Base-by-base conservation (phyloP, 257 asterid species). In the Eustoma russellianum region DNA sequence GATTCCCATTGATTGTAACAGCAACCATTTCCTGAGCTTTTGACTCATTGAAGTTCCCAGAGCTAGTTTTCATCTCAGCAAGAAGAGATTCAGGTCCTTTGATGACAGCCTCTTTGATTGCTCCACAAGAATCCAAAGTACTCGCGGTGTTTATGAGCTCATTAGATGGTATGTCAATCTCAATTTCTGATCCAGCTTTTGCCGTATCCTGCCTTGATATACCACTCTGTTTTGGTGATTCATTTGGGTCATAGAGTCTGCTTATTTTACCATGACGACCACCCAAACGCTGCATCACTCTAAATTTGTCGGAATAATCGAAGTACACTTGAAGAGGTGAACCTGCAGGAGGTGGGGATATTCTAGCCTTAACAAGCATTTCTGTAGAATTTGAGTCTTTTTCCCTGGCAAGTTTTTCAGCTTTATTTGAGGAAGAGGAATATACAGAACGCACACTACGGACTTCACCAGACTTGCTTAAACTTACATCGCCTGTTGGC, bases 1-100 rank as follows among this genome's bases (percentile, higher is more conserved):
- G 66, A 76, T 80, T 79, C 63, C 96, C 98, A 40, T 91, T 91
- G 46, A 91, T 82, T 7, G 89, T 82, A 60, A 79, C 86, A 56
- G 57, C 77, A 14, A 70, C 62, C 34, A 53, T 73, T 56, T 78
- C 96, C 62, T 57, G 64, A 35, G 59, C 75, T 7, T 49, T 60
- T 13, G 85, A 57, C 58, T 61, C 70, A 16, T 59, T 61, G 3
- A 67, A 52, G 66, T 78, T 83, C 60, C 68, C 74, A 53, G 69
- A 67, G 63, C 80, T 78, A 69, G 72, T 74, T 59, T 73, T 68
- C 28, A 73, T 63, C 9, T 24, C 30, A 38, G 43, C 2, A 7
- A 10, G 9, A 38, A 11, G 2, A 38, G 10, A 7, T 38, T 38
- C 9, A 7, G 11, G 12, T 11, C 43, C 12, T 11, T 11, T 38